These are phyloP conservation scores for Durio zibethinus DNA, from an alignment of 345 rosid genomes.

Conservation along the genomic window DNA sequence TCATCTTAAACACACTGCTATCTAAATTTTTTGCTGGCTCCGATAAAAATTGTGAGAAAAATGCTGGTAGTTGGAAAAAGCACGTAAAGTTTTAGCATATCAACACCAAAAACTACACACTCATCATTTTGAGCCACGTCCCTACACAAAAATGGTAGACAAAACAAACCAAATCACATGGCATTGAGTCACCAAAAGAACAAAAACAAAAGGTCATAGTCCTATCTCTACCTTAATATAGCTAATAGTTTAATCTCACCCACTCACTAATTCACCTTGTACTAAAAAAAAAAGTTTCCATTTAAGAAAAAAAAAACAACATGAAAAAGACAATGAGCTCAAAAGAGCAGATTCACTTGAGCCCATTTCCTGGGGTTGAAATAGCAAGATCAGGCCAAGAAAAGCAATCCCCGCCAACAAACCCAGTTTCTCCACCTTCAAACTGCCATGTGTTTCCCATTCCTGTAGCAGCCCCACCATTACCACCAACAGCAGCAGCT, in stretches of 20 bases:
- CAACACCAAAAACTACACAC: conserved; percentile 18
- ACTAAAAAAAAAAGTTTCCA: not conserved
- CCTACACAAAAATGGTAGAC: conserved; percentile 15
- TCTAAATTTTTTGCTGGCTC: not conserved
- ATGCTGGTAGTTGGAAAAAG: not conserved
- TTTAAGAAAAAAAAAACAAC: not conserved
- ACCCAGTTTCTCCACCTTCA: conserved; percentile 60
- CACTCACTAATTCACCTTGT: conserved; percentile 14
- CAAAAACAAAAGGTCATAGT: not conserved
- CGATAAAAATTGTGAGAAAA: not conserved
- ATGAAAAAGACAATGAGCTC: not conserved
- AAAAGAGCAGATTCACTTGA: conserved; percentile 43
- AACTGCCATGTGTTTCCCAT: conserved; percentile 71
- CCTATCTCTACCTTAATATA: conserved; percentile 15
- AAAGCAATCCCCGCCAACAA: conserved; percentile 63
- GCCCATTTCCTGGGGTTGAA: conserved; percentile 77
- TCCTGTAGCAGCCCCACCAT: conserved; percentile 28
- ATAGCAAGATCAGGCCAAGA: conserved; percentile 95
- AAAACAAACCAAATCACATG: conserved; percentile 25
- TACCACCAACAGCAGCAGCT: conserved; percentile 24
- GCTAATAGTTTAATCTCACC: conserved; percentile 12
- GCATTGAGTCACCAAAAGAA: conserved; percentile 10
- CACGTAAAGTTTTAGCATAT: not conserved
- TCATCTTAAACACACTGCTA: not conserved
- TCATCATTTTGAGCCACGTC: conserved; percentile 19